Evolutionary conservation across 805 yeast species (phyloP).

Genomic region (Wickerhamia fluorescens): DNA sequence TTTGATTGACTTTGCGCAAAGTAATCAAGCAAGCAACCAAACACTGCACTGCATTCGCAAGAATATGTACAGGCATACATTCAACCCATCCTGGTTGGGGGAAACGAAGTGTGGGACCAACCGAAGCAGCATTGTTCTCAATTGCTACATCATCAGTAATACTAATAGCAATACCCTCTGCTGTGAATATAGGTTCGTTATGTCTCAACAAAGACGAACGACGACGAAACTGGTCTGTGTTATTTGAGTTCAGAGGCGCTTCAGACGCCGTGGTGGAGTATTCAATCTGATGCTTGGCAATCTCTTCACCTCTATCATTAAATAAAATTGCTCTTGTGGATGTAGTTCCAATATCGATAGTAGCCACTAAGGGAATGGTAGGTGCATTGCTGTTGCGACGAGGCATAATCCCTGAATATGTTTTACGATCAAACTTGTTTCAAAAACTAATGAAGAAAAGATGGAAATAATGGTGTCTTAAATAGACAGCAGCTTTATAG

Average conservation of each 20-base stretch:
- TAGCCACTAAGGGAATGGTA: constrained; percentile 44
- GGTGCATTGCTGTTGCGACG: constrained; percentile 39
- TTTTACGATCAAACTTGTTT: no score
- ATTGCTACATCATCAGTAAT: constrained; percentile 53
- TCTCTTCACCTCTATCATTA: constrained; percentile 62
- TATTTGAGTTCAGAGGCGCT: constrained; percentile 36
- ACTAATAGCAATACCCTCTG: constrained; percentile 67
- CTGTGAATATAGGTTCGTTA: constrained; percentile 56
- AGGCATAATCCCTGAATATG: constrained; percentile 19
- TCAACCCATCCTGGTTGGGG: constrained; percentile 93
- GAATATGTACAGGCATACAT: constrained; percentile 78
- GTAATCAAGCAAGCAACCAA: constrained; percentile 56
- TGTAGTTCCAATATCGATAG: constrained; percentile 88
- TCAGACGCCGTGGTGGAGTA: constrained; percentile 68
- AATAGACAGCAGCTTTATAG: no score
- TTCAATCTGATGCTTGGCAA: constrained; percentile 87
- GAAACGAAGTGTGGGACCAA: constrained; percentile 65
- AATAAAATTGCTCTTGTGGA: constrained; percentile 85
- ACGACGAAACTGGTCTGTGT: constrained; percentile 40
- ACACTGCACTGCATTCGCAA: constrained; percentile 77
- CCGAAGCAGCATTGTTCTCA: constrained; percentile 47
- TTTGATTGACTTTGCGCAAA: constrained; percentile 48
- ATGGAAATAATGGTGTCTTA: no score
- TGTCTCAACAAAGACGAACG: constrained; percentile 38
- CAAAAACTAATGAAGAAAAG: no score